Evolutionary conservation across 163 green algal genomes (phyloP).

Genomic region (Scenedesmus sp.): DNA sequence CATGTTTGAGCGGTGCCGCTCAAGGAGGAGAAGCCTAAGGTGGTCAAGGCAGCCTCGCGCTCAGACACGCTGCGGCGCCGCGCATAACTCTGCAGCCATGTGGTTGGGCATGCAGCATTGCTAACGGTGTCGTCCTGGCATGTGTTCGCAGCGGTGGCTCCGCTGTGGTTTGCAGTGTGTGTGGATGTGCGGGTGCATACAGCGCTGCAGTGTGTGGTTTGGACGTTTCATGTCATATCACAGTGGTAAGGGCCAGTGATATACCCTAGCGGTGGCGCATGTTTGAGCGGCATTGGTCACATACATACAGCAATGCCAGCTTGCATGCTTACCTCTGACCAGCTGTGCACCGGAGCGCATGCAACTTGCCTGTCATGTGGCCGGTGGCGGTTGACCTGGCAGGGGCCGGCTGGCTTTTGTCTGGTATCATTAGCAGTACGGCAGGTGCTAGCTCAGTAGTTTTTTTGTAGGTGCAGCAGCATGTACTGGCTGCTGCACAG

Average conservation of each 20-base stretch:
- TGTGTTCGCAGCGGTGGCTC: background rate
- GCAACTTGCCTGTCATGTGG: too few relatives aligned
- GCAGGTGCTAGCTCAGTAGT: too few relatives aligned
- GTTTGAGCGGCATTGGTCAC: background rate
- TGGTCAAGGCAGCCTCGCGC: conserved; percentile 12
- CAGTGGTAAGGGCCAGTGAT: too few relatives aligned
- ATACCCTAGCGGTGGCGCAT: background rate
- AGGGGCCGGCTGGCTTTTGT: too few relatives aligned
- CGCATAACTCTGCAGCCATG: background rate
- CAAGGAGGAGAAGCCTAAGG: conserved; percentile 11
- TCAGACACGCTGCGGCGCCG: background rate
- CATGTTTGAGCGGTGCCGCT: conserved; percentile 11
- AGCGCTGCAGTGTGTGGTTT: too few relatives aligned
- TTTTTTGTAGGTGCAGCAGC: too few relatives aligned
- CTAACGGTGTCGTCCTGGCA: background rate
- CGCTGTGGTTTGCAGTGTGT: background rate
- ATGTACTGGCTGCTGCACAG: too few relatives aligned
- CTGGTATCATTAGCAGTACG: too few relatives aligned
- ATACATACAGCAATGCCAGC: background rate
- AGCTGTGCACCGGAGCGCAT: too few relatives aligned
- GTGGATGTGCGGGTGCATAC: background rate
- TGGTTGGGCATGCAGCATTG: background rate
- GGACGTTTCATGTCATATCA: too few relatives aligned
- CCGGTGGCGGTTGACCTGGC: too few relatives aligned
- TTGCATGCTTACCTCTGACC: background rate